Percentiles rank a stretch among this genome's conserved stretches.
Conservation (phyloP, 352 stramenopile species). For the Phytophthora pistaciae region DNA sequence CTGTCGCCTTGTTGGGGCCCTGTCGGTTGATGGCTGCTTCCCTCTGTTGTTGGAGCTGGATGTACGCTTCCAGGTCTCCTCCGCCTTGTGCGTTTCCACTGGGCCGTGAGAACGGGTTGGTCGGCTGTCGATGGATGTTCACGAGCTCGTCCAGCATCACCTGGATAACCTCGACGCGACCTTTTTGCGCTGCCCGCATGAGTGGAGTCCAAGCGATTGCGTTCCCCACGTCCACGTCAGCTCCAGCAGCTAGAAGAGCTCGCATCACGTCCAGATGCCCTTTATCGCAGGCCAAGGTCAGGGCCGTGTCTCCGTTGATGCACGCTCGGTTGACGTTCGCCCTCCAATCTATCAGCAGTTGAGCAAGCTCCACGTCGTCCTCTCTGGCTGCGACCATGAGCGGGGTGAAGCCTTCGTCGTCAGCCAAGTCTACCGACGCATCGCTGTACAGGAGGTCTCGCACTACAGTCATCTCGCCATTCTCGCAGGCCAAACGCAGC, state of each 20-base stretch:
- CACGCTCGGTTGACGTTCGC: slow-evolving; percentile 25
- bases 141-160: slow-evolving; percentile 28
- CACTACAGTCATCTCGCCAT: slow-evolving; percentile 21
- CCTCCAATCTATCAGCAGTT: slow-evolving; percentile 26
- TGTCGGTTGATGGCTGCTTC: slow-evolving; percentile 20
- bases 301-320: slow-evolving; percentile 22
- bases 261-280: slow-evolving; percentile 26
- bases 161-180: slow-evolving; percentile 23
- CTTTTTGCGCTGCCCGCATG: slow-evolving; percentile 36
- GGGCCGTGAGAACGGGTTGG: neutral
- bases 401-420: slow-evolving; percentile 37
- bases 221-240: slow-evolving; percentile 29
- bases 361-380: slow-evolving; percentile 19
- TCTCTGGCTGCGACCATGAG: slow-evolving; percentile 35
- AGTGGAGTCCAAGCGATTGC: slow-evolving; percentile 34
- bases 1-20: slow-evolving; percentile 20
- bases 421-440: slow-evolving; percentile 26
- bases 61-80: slow-evolving; percentile 12
- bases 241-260: slow-evolving; percentile 28
- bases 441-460: slow-evolving; percentile 25
- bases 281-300: slow-evolving; percentile 27
- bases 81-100: neutral
- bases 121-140: slow-evolving; percentile 16
- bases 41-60: slow-evolving; percentile 19
- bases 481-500: slow-evolving; percentile 27